A percentile compares a stretch with the other conserved stretches of the same genome.
These are phyloP conservation scores for Cyclotella baltica DNA, from an alignment of 108 stramenopile species.

Conservation along the genomic window DNA sequence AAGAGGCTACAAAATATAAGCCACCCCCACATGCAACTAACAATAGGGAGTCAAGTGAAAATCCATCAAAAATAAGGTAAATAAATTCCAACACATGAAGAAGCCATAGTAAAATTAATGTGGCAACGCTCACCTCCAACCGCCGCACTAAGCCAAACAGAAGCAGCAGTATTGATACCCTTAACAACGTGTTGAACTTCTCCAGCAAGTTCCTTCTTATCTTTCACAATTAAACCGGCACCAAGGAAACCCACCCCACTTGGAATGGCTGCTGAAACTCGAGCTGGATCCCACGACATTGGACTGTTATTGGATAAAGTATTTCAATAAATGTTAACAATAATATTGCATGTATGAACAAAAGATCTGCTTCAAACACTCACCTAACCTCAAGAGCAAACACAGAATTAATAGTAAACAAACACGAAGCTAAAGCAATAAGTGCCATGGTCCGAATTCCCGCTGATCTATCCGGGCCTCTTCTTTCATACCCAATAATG, in stretches of 20 bases:
- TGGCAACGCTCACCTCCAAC: slow-evolving; percentile 60
- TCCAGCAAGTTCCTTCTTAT: slow-evolving; percentile 46
- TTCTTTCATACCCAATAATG: slow-evolving; percentile 87
- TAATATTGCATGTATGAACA: too few relatives aligned
- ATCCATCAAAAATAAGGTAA: too few relatives aligned
- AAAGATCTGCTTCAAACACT: too few relatives aligned
- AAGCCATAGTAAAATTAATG: too few relatives aligned
- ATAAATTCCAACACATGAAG: too few relatives aligned
- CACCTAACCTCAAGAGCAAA: slow-evolving; percentile 76
- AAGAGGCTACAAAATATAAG: slow-evolving; percentile 78
- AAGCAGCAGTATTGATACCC: slow-evolving; percentile 77
- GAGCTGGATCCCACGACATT: slow-evolving; percentile 73
- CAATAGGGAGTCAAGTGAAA: too few relatives aligned
- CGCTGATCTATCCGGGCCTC: slow-evolving; percentile 90
- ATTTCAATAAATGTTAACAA: too few relatives aligned
- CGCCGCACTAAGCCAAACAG: slow-evolving; percentile 75
- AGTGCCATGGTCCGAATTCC: slow-evolving; percentile 92
- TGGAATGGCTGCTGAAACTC: slow-evolving; percentile 80
- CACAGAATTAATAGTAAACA: slow-evolving; percentile 85
- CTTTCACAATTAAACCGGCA: slow-evolving; percentile 80
- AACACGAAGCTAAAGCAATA: slow-evolving; percentile 84
- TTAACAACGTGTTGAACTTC: slow-evolving; percentile 60
- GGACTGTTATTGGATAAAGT: slow-evolving; percentile 50
- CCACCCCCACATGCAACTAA: slow-evolving; percentile 75
- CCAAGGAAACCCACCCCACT: slow-evolving; percentile 85